A percentile compares a stretch with the other conserved stretches of the same genome.
phyloP scores from a whole-genome alignment of 1,284 basidiomycete genomes.

The Quambalaria eucalypti region DNA sequence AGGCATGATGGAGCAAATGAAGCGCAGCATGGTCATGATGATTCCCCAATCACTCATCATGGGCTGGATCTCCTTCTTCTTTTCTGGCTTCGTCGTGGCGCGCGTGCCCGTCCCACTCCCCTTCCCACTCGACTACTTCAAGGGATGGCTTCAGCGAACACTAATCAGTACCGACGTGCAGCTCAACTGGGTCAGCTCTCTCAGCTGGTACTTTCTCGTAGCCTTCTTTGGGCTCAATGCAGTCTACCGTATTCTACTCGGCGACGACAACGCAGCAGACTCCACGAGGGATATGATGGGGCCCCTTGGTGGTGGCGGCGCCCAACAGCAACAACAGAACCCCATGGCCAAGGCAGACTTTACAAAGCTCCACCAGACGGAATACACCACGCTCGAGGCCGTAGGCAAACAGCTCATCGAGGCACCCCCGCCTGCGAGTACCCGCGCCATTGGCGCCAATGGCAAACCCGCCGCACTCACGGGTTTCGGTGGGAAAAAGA shows the following conservation, averaged over 20 bases:
- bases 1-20: slow-evolving; percentile 97
- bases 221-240: slow-evolving; percentile 97
- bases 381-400: slow-evolving; percentile 86
- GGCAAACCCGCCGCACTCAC: not conserved
- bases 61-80: slow-evolving; percentile 99
- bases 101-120: slow-evolving; percentile 64
- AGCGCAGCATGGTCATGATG: slow-evolving; percentile 80
- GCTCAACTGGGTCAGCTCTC: slow-evolving; percentile 94
- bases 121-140: slow-evolving; percentile 96
- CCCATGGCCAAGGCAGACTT: slow-evolving; percentile 55
- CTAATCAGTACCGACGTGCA: slow-evolving; percentile 95
- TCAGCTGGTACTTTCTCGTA: slow-evolving; percentile 92
- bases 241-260: slow-evolving; percentile 83
- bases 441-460: too few species aligned
- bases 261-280: slow-evolving; percentile 62
- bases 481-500: not conserved
- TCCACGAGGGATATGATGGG: slow-evolving; percentile 42
- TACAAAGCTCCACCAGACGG: slow-evolving; percentile 78
- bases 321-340: not conserved
- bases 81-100: slow-evolving; percentile 79
- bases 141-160: slow-evolving; percentile 94
- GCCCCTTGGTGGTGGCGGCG: not conserved
- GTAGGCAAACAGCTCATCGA: slow-evolving; percentile 53
- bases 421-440: not conserved
- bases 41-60: slow-evolving; percentile 75